Evolutionary conservation across 208 protist genomes (phyloP), one percentile per base, ranked within the genome.

Genomic region (Trypanosoma scelopori): DNA sequence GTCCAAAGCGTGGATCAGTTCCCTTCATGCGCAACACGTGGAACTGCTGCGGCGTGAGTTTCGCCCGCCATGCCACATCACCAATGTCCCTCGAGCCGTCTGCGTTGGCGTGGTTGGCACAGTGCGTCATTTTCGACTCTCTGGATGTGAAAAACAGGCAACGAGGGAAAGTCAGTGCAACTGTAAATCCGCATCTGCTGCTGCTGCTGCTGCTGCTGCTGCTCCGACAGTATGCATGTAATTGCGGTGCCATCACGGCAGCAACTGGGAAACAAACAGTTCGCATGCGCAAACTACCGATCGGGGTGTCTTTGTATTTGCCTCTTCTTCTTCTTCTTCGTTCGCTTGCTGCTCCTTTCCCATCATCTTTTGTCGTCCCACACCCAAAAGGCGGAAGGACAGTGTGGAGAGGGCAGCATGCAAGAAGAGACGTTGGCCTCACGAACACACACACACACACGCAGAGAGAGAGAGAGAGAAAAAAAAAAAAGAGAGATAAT

Each of bases 1-100:
- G 52, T 0, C 89, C 89, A 27, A 76, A 72, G 12, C 73, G 77
- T 12, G 80, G 70, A 61, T 95, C 89, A 1, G 92, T 97, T 47
- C 67, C 85, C 69, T 92, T 92, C 61, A 85, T 65, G 0, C 89
- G 89, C 45, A 97, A 74, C 5, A 97, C 72, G 39, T 60, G 63
- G 69, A 79, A 95, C 78, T 84, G 37, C 51, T 69, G 61, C 5
- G 79, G 50, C 5, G 78, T 81, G n/a, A 95, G 72, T 25, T 52
- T 32, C 45, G 59, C 47, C 37, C 73, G 63, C 89, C 89, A 95
- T 50, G 73, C 82, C 7, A 62, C 63, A 48, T 95, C 84, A 27
- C 75, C 71, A 55, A 87, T 65, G 62, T 92, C 86, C 56, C 89
- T 91, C 51, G 74, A 79, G 50, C 84, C 86, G 53, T 91, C 80